These are phyloP conservation scores for Fraxinus latifolia DNA, from an alignment of 305 asterid genomes.

Conservation along the genomic window DNA sequence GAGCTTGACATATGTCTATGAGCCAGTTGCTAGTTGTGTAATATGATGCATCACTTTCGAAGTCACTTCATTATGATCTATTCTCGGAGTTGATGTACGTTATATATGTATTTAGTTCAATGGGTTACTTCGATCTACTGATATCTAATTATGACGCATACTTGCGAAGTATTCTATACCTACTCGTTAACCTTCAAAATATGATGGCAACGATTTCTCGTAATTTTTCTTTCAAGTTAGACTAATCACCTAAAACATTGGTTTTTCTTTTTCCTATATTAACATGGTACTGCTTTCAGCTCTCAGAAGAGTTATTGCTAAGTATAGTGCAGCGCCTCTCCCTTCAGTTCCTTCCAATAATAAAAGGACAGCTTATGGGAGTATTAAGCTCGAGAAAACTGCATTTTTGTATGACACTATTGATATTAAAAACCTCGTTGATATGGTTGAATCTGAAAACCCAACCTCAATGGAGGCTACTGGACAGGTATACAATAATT, in stretches of 20 bases:
- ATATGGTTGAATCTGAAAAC: conserved; percentile 51
- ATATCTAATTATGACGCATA: background rate
- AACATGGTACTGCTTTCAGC: conserved; percentile 53
- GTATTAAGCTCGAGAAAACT: conserved; percentile 46
- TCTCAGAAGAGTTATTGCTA: conserved; percentile 67
- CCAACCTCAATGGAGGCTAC: conserved; percentile 85
- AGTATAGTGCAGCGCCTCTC: conserved; percentile 50
- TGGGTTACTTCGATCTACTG: background rate
- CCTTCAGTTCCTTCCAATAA: conserved; percentile 59
- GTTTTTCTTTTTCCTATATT: conserved; percentile 11
- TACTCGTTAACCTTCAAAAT: conserved; percentile 6
- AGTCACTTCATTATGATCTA: background rate
- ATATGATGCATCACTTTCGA: background rate
- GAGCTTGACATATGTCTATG: background rate
- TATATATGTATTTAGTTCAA: background rate
- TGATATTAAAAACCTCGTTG: conserved; percentile 33
- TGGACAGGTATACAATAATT: conserved; percentile 57
- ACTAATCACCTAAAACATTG: background rate
- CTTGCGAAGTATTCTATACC: background rate
- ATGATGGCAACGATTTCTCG: background rate
- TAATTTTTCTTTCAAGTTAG: background rate
- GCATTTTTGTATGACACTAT: conserved; percentile 52
- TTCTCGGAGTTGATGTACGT: background rate
- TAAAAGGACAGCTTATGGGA: conserved; percentile 67
- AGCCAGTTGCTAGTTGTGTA: background rate